Base-by-base conservation (phyloP, 805 yeast genomes). In the Metschnikowia santaceciliae region DNA sequence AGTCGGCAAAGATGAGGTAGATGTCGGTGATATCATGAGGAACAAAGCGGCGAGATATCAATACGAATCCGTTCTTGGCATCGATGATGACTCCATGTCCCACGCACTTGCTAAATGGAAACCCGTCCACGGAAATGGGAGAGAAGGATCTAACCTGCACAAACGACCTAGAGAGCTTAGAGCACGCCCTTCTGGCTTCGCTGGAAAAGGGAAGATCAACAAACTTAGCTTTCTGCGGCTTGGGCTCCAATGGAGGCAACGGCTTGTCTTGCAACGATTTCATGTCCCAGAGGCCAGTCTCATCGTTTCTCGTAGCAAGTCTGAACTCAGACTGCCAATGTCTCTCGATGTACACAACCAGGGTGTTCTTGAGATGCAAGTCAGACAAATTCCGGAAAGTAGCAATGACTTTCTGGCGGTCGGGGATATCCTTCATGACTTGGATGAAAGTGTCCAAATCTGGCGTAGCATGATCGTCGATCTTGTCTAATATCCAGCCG, bases 21-120 rank as follows among this genome's bases (percentile, higher is more conserved):
- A 90, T 76, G 65, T 91, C 96, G 57, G 84, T 76, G 58, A 85
- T 67, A 58, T 88, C 96, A 69, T 90, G 96, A 6, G 96, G 96
- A 23, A 90, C 88, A 49, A 80, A 75, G 52, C 83, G 76, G 53
- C 97, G 77, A 2, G 96, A 86, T 1, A 86, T 89, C 47, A 91
- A 69, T 4, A 88, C 89, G 54, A 82, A 84, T 2, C 97, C 97
- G 53, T 80, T 79, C 46, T 74, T 80, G 3, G 96, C 85, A 66
- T 91, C 96, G 33, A 91, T 74, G 2, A 91, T 83, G 30, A 91
- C 79, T 50, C 96, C 97, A 56, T 88, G 80, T 14, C 87, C 84
- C 49, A 77, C 77, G 46, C 79, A 77, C 47, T 80, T 77, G 41
- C 81, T 76, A 36, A 81, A 78, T 2, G 90, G 81, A 65, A 77